phyloP scores from a whole-genome alignment of 2,329 filamentous ascomycete genomes.

The Penicillium sp. region DNA sequence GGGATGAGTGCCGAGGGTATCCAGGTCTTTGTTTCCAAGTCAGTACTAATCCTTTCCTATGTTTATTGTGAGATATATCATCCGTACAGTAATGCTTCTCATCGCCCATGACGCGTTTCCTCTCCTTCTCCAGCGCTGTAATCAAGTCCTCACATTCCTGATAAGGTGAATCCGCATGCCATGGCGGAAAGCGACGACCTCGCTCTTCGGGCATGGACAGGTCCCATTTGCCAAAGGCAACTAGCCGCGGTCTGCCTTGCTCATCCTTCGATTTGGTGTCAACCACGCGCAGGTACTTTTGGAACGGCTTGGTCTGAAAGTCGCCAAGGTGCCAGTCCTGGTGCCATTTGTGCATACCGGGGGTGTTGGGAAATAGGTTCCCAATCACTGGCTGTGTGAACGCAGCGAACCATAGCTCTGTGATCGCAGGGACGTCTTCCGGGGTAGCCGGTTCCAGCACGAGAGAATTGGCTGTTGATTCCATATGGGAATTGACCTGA shows the following conservation, averaged over 20 bases:
- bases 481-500: too few species aligned
- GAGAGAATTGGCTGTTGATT: neutral
- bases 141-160: too few species aligned
- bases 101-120: too few species aligned
- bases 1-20: conserved; percentile 44
- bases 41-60: neutral
- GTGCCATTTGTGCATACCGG: conserved; percentile 29
- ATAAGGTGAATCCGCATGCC: conserved; percentile 27
- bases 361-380: conserved; percentile 30
- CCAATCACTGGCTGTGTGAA: conserved; percentile 23
- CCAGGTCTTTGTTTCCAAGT: conserved; percentile 34
- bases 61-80: too few species aligned
- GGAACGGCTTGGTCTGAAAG: conserved; percentile 22
- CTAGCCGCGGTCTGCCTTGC: conserved; percentile 18
- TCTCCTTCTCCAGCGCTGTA: too few species aligned
- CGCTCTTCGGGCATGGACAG: conserved; percentile 24
- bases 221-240: conserved; percentile 34
- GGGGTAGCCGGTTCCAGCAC: conserved; percentile 17
- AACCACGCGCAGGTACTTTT: conserved; percentile 30
- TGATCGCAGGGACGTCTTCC: conserved; percentile 23
- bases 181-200: conserved; percentile 30
- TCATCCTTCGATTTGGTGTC: conserved; percentile 16
- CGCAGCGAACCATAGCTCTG: conserved; percentile 26
- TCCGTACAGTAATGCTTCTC: too few species aligned
- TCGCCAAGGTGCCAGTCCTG: conserved; percentile 23